Percentiles rank a stretch among this genome's conserved stretches.
Evolutionary conservation across 768 basidiomycete species (phyloP).

Genomic region (Hortiboletus flavorubellus): DNA sequence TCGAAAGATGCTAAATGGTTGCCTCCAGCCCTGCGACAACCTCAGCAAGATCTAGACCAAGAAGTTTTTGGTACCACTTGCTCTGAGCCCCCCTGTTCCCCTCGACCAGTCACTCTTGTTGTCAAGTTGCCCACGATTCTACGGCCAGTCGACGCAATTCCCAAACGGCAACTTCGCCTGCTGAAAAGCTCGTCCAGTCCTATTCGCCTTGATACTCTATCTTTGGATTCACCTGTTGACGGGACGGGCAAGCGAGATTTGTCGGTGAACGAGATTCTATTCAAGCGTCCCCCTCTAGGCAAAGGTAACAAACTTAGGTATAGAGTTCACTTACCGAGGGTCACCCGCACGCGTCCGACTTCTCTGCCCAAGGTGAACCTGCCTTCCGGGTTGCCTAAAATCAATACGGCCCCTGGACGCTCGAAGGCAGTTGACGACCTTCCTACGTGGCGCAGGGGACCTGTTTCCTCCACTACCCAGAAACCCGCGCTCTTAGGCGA

Average conservation of each 20-base stretch:
- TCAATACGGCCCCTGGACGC: conserved; percentile 18
- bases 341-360: conserved; percentile 1
- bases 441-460: conserved; percentile 40
- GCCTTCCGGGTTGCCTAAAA: conserved; percentile 28
- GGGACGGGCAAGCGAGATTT: conserved; percentile 61
- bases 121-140: conserved; percentile 50
- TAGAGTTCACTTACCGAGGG: conserved; percentile 36
- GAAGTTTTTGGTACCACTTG: conserved; percentile 48
- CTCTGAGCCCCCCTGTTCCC: conserved; percentile 46
- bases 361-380: conserved; percentile 39
- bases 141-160: conserved; percentile 41
- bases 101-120: conserved; percentile 37
- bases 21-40: conserved; percentile 49
- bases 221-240: conserved; percentile 68
- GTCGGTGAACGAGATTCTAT: conserved; percentile 63
- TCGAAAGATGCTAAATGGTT: conserved; percentile 50
- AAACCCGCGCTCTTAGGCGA: conserved; percentile 10
- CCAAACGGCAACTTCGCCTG: conserved; percentile 45
- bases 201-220: conserved; percentile 61
- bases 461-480: conserved; percentile 13
- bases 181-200: conserved; percentile 38
- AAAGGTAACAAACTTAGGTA: conserved; percentile 35
- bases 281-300: conserved; percentile 39
- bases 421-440: conserved; percentile 34
- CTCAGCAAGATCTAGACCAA: conserved; percentile 35